Evolutionary conservation across 495 filamentous ascomycete species (phyloP).

Genomic region (Collariella sp.): DNA sequence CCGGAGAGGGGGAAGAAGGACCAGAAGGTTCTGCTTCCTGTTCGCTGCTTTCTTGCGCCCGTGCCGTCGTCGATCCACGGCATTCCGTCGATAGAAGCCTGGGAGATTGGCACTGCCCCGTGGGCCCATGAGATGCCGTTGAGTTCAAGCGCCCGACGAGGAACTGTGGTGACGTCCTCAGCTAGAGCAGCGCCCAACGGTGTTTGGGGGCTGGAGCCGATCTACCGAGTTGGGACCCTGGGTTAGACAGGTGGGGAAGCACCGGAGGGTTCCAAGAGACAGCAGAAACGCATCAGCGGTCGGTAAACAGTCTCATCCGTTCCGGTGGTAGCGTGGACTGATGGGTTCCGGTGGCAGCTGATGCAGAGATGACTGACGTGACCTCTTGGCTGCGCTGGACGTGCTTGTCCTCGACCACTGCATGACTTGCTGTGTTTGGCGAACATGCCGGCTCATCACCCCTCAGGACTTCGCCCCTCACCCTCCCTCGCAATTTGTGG

Average conservation of each 20-base stretch:
- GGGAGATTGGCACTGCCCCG: not conserved
- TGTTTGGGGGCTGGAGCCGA: not conserved
- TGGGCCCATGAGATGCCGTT: too few relatives aligned
- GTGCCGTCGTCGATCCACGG: not conserved
- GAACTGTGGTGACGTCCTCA: not conserved
- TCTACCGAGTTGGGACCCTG: not conserved
- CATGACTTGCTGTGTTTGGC: slow-evolving; percentile 3
- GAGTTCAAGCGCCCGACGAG: not conserved
- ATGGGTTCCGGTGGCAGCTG: not conserved
- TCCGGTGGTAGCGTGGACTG: not conserved
- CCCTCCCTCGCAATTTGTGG: slow-evolving; percentile 16
- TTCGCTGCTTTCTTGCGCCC: not conserved
- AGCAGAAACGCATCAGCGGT: not conserved
- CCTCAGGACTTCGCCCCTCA: not conserved
- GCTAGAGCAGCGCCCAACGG: not conserved
- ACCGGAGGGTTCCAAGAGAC: too few relatives aligned
- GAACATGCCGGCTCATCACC: slow-evolving; percentile 2
- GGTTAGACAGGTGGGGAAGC: not conserved
- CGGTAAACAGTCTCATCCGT: not conserved
- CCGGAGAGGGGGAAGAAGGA: not conserved
- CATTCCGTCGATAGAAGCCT: not conserved
- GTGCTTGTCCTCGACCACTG: not conserved
- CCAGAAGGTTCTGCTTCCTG: not conserved
- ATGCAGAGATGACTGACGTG: slow-evolving; percentile 4
- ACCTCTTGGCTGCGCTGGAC: slow-evolving; percentile 1